phyloP scores from a whole-genome alignment of 1,284 basidiomycete species.

The Pseudomicrostroma phylloplanum region DNA sequence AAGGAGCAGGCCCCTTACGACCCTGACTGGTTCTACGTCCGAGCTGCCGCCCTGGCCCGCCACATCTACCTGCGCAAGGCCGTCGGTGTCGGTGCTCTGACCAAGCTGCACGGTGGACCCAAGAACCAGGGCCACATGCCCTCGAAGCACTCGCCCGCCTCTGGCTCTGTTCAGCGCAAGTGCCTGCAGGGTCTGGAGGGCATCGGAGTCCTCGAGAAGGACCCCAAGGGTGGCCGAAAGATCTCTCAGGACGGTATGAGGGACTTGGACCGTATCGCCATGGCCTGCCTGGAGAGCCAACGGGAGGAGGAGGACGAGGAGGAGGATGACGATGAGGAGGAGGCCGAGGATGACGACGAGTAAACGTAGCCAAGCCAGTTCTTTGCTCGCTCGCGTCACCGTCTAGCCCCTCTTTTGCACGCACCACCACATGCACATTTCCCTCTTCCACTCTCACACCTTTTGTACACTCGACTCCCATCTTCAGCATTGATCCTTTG shows the following conservation, averaged over 20 bases:
- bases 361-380: constrained; percentile 14
- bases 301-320: constrained; percentile 80
- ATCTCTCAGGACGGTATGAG: constrained; percentile 94
- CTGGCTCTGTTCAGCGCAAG: constrained; percentile 59
- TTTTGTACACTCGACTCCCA: background rate
- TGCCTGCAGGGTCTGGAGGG: constrained; percentile 95
- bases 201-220: constrained; percentile 92
- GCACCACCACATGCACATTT: background rate
- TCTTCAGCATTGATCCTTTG: no score
- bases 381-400: no score
- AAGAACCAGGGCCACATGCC: constrained; percentile 81
- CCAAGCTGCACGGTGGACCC: constrained; percentile 93
- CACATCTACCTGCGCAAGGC: constrained; percentile 99
- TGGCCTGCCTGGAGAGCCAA: constrained; percentile 81
- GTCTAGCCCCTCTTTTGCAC: no score
- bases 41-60: constrained; percentile 92
- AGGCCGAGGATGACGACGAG: constrained; percentile 28
- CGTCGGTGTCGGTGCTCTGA: constrained; percentile 90
- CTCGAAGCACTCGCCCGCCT: constrained; percentile 83
- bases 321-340: constrained; percentile 73
- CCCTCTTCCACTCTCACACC: background rate
- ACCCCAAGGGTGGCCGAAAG: constrained; percentile 84
- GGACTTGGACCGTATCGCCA: constrained; percentile 97
- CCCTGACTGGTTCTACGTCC: constrained; percentile 98
- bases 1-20: constrained; percentile 99